phyloP scores from a whole-genome alignment of 176 grass and related monocot species.

The Triticum urartu region DNA sequence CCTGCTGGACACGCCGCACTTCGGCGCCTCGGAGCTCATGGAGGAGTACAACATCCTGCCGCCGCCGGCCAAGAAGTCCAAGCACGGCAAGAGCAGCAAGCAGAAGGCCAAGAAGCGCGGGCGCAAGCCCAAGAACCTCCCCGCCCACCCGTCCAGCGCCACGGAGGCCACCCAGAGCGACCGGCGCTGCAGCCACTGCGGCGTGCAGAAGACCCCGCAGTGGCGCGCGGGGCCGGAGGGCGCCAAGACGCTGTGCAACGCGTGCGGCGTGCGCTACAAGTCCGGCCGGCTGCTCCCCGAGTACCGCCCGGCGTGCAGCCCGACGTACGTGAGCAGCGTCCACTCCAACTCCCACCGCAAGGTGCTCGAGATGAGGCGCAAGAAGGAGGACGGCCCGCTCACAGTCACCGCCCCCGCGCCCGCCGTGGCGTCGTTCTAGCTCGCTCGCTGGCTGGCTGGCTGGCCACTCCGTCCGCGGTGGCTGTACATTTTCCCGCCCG shows the following conservation, averaged over 20 bases:
- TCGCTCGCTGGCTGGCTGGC: background rate
- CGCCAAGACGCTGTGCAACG: conserved; percentile 94
- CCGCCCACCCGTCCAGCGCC: background rate
- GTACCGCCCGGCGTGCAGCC: conserved; percentile 94
- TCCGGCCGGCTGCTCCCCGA: conserved; percentile 86
- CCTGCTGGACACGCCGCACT: conserved; percentile 19
- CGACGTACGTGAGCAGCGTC: conserved; percentile 59
- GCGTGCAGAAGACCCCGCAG: conserved; percentile 91
- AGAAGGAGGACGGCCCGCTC: conserved; percentile 51
- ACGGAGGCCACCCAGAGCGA: conserved; percentile 20
- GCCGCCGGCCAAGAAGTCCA: conserved; percentile 26
- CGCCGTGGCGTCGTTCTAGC: conserved; percentile 65
- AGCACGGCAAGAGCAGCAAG: conserved; percentile 43
- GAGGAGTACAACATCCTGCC: background rate
- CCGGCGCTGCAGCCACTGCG: conserved; percentile 92
- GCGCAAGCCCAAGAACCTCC: conserved; percentile 65
- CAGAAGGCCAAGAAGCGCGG: conserved; percentile 76
- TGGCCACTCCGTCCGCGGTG: conserved; percentile 26
- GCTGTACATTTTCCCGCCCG: conserved; percentile 61
- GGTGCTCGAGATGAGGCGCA: conserved; percentile 97
- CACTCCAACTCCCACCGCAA: conserved; percentile 98
- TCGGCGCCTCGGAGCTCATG: background rate
- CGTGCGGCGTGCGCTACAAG: conserved; percentile 95
- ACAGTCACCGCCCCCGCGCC: conserved; percentile 14
- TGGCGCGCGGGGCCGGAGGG: conserved; percentile 89